A percentile compares a stretch with the other conserved stretches of the same genome.
Evolutionary conservation across 305 asterid species (phyloP).

Genomic region (Solanum hybrid): DNA sequence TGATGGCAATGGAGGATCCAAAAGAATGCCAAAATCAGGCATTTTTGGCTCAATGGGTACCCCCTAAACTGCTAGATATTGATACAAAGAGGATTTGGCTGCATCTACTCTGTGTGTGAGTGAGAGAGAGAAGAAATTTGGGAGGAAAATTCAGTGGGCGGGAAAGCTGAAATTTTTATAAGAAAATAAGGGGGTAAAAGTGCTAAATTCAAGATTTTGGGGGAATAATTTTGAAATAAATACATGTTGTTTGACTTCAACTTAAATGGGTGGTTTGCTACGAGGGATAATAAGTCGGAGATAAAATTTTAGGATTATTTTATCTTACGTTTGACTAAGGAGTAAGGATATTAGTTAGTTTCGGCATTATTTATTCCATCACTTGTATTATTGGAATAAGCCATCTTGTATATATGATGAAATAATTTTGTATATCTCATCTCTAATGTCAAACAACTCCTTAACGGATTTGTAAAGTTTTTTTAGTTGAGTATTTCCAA

Average conservation of each 20-base stretch:
- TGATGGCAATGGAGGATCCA: conserved; percentile 3
- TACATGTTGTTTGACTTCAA: background rate
- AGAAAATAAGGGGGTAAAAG: background rate
- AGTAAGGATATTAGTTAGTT: background rate
- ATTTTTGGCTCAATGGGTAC: background rate
- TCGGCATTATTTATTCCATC: background rate
- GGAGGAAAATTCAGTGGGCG: conserved; percentile 10
- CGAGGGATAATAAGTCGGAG: background rate
- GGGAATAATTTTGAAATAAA: background rate
- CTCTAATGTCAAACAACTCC: background rate
- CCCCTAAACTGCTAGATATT: background rate
- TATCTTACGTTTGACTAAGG: background rate
- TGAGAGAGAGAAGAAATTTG: background rate
- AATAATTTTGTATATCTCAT: background rate
- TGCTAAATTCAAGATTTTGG: background rate
- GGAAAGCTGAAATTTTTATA: conserved; percentile 18
- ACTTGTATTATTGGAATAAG: background rate
- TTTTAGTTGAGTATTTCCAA: background rate
- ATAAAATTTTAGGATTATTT: background rate
- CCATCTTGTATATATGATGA: background rate
- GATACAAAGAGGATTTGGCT: background rate
- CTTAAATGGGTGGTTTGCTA: background rate
- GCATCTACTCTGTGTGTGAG: background rate
- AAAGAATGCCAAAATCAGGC: conserved; percentile 6
- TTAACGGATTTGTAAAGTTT: background rate